Conservation (phyloP, 73 alveolate genomes). For the Loxodes magnus region DNA sequence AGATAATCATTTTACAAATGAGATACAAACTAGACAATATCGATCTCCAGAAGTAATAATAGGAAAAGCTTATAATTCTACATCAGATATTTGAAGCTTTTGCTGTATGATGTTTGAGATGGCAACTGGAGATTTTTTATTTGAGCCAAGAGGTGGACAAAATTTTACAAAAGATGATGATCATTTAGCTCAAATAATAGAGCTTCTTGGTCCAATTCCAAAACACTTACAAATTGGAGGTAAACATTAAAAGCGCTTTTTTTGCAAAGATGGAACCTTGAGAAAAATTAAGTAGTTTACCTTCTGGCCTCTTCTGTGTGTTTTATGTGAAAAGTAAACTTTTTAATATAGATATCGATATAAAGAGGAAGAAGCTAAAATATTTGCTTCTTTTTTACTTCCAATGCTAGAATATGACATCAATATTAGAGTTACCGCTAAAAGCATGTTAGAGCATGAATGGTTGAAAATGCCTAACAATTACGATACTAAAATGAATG, state of each 20-base stretch:
- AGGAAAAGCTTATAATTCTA: constrained; percentile 79
- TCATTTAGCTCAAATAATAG: constrained; percentile 68
- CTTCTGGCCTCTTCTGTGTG: constrained; percentile 78
- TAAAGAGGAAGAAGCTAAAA: constrained; percentile 80
- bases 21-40: constrained; percentile 90
- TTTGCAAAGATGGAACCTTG: constrained; percentile 47
- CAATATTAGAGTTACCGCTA: constrained; percentile 78
- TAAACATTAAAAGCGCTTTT: constrained; percentile 49
- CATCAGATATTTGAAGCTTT: constrained; percentile 95
- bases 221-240: constrained; percentile 14
- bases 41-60: constrained; percentile 98
- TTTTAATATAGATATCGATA: no score
- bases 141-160: constrained; percentile 61
- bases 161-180: constrained; percentile 71
- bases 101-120: constrained; percentile 95
- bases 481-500: constrained; percentile 44
- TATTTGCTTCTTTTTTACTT: constrained; percentile 73
- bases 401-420: constrained; percentile 87
- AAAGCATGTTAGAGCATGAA: constrained; percentile 71
- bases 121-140: constrained; percentile 97
- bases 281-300: constrained; percentile 57
- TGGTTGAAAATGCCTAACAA: constrained; percentile 71
- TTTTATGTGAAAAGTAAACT: constrained; percentile 74
- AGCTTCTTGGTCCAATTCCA: constrained; percentile 27
- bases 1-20: constrained; percentile 81